Conservation (phyloP, 768 basidiomycete species). For the Auricularia heimuer region DNA sequence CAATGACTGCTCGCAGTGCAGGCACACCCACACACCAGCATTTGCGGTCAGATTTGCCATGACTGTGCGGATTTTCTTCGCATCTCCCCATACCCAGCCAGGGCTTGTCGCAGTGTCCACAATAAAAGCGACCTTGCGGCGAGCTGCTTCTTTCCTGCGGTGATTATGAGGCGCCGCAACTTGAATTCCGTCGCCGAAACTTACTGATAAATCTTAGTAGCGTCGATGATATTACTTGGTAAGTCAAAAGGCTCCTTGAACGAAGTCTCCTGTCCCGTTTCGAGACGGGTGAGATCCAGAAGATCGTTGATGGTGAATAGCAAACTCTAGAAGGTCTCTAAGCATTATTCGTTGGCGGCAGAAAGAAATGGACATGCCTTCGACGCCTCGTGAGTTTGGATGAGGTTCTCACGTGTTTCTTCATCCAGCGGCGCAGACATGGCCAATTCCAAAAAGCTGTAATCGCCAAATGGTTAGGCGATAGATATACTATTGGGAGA, state of each 20-base stretch:
- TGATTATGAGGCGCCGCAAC: neutral
- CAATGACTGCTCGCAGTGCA: neutral
- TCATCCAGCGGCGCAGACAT: slow-evolving; percentile 62
- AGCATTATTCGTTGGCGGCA: neutral
- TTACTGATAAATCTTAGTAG: slow-evolving; percentile 43
- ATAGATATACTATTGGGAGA: neutral
- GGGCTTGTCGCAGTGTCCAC: slow-evolving; percentile 48
- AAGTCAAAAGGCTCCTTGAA: slow-evolving; percentile 73
- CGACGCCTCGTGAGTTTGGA: slow-evolving; percentile 63
- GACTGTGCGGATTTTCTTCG: slow-evolving; percentile 63
- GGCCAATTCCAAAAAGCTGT: slow-evolving; percentile 69
- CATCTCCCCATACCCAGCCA: slow-evolving; percentile 57
- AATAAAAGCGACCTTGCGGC: slow-evolving; percentile 49
- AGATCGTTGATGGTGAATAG: slow-evolving; percentile 80
- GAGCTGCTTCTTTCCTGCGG: slow-evolving; percentile 45
- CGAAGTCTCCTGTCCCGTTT: slow-evolving; percentile 63
- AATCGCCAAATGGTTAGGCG: neutral
- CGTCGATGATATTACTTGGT: slow-evolving; percentile 47
- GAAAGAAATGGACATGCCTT: slow-evolving; percentile 32
- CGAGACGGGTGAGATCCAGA: slow-evolving; percentile 67
- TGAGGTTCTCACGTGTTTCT: slow-evolving; percentile 68
- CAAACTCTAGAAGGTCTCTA: slow-evolving; percentile 35
- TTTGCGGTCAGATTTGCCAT: slow-evolving; percentile 73
- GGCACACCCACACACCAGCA: slow-evolving; percentile 36
- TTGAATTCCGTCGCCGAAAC: neutral